Evolutionary conservation across 129 eudicot genomes (phyloP), one percentile per base, ranked within the genome.

Genomic region (Pseudognaphalium luteoalbum): DNA sequence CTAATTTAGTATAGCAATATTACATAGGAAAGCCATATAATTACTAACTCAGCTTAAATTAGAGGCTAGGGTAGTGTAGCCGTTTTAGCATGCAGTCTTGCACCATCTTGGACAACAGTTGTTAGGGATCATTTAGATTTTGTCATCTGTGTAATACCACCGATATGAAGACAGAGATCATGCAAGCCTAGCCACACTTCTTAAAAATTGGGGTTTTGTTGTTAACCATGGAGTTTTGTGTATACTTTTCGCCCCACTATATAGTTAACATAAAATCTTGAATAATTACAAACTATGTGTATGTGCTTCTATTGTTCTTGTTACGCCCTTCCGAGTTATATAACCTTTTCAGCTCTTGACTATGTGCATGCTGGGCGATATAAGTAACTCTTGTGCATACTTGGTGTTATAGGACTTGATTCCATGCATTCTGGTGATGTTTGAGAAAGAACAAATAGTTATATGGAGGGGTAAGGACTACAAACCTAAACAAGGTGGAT

Each of bases 381-480:
- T 72, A 7, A 35, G 21, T 20, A 44, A 50, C 19, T 57, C 2
- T 63, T 51, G 32, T 66, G 57, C 11, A 15, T 66, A 21, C 28
- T 21, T 57, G 29, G 67, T 10, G 20, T 62, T 70, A 21, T 90
- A 94, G 97, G 97, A 91, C 75, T 82, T 94, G 77, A 97, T 94
- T 61, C 98, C 96, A 32, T 94, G 98, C 78, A 78, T 87, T 50
- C 82, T 87, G 34, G 97, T 94, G 69, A 88, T 97, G 51, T 94
- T 94, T 83, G 93, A 82, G 21, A 94, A 94, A 79, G 97, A 94
- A 70, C 98, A 94, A 85, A 87, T 94, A 77, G 97, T 94, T 50
- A 74, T 94, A 32, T 94, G 98, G 97, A 84, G 87, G 82, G 95
- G 89, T 68, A 81, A 79, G 47, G 82, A 85, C 70, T 87, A 91